phyloP scores from a whole-genome alignment of 495 filamentous ascomycete species.

The Penicillium manginii region DNA sequence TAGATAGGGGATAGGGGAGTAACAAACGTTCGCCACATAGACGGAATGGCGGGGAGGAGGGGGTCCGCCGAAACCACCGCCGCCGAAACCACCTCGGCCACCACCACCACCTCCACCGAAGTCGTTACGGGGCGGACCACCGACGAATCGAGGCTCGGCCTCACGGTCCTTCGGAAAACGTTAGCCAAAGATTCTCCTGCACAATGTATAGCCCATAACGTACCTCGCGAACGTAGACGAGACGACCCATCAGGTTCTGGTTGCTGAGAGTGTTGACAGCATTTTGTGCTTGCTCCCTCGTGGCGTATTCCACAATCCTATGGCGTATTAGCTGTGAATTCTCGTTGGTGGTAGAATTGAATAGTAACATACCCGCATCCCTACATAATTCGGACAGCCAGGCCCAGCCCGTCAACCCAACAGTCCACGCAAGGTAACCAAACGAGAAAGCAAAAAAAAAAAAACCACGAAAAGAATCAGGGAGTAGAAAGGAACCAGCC shows the following conservation, averaged over 20 bases:
- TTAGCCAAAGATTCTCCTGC: neutral
- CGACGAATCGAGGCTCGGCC: conserved; percentile 91
- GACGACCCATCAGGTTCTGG: conserved; percentile 95
- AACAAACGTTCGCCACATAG: conserved; percentile 97
- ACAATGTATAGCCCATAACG: conserved; percentile 23
- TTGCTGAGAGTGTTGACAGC: conserved; percentile 98
- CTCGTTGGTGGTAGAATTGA: neutral
- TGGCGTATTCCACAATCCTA: conserved; percentile 99
- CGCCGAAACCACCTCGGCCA: conserved; percentile 43
- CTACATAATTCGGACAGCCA: conserved; percentile 90
- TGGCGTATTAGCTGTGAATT: conserved; percentile 33
- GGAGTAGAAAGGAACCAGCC: conserved; percentile 72
- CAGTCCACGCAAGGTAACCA: conserved; percentile 79
- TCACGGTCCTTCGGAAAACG: conserved; percentile 76
- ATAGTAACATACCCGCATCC: conserved; percentile 90
- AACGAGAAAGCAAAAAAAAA: conserved; percentile 52
- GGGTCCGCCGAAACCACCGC: conserved; percentile 54
- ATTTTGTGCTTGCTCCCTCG: conserved; percentile 97
- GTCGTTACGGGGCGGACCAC: conserved; percentile 70
- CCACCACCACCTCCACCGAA: conserved; percentile 50
- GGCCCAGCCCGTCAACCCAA: conserved; percentile 99
- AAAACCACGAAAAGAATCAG: conserved; percentile 49
- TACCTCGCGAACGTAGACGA: conserved; percentile 98
- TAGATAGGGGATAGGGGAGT: conserved; percentile 34
- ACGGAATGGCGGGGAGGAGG: conserved; percentile 67